phyloP scores from a whole-genome alignment of 805 yeast genomes.

The Wickerhamia fluorescens region DNA sequence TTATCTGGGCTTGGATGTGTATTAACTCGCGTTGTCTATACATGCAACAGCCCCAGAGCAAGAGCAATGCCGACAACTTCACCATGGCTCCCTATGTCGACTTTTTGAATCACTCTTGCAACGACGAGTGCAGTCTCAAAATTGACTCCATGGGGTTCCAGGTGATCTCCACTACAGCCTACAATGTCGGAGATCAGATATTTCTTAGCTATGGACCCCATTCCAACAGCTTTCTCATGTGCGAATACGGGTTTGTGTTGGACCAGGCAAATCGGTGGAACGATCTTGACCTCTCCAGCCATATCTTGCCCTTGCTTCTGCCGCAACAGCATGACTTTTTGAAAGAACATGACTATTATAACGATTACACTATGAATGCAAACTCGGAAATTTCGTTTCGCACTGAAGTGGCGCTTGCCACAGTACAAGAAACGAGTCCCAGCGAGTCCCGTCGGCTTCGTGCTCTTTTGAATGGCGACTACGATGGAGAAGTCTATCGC shows the following conservation, averaged over 20 bases:
- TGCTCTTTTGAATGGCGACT: constrained; percentile 39
- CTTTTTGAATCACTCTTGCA: constrained; percentile 66
- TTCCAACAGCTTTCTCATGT: constrained; percentile 69
- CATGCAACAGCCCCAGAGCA: constrained; percentile 54
- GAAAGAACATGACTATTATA: constrained; percentile 49
- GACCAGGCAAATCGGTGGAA: constrained; percentile 54
- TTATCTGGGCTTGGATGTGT: constrained; percentile 74
- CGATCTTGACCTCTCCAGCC: constrained; percentile 52
- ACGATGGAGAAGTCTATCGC: constrained; percentile 35
- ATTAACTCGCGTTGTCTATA: constrained; percentile 90
- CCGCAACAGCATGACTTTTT: constrained; percentile 40
- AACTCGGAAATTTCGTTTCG: constrained; percentile 59
- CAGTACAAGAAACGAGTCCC: constrained; percentile 31
- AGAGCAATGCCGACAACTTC: constrained; percentile 54
- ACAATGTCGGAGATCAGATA: constrained; percentile 47
- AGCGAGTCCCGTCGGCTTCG: constrained; percentile 26
- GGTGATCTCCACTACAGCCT: constrained; percentile 29
- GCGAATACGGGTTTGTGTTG: constrained; percentile 81
- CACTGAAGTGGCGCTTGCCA: constrained; percentile 68
- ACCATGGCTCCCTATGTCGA: constrained; percentile 92
- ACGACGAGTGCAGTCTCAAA: constrained; percentile 47
- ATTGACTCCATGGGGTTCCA: constrained; percentile 44
- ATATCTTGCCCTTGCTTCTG: constrained; percentile 29
- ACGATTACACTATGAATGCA: constrained; percentile 60
- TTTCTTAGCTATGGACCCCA: constrained; percentile 83